Evolutionary conservation across 179 eudicot species (phyloP), one percentile per base, ranked within the genome.

Genomic region (Patellifolia procumbens): DNA sequence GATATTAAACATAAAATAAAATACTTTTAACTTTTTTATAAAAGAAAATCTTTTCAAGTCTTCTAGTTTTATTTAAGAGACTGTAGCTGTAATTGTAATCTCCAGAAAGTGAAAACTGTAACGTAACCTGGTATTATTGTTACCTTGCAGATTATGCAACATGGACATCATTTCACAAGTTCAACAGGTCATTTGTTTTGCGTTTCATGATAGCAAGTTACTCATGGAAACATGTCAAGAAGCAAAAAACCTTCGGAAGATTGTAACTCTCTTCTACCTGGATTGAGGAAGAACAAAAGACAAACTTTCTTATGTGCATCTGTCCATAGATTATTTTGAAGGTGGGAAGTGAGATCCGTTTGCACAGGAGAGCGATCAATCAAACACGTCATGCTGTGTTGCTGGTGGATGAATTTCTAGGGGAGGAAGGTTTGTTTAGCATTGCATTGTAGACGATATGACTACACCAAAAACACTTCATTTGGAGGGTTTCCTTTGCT

Each of bases 141-240:
- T 31, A 1, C 72, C 76, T 62, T 81, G 90, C 91, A 95, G 97
- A 90, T 69, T 92, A 34, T 94, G 97, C 79, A 92, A 94, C 87
- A 92, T 91, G 98, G 97, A 94, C 86, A 94, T 94, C 66, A 89
- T 94, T 58, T 91, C 96, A 29, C 87, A 91, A 76, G 98, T 94
- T 69, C 97, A 93, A 81, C 99, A 95, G 82, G 95, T 95, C 48
- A 95, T 95, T 49, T 95, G 99, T 77, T 95, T 95, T 74, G 99
- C 99, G 2, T 95, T 95, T 75, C 99, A 95, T 79, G 99, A 95
- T 67, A 95, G 99, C 80, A 86, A 83, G 72, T 80, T 95, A 86
- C 92, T 95, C 31, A 95, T 95, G 99, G 99, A 95, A 87, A 95
- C 99, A 20, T 95, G 97, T 77, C 97, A 95, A 86, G 99, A 95